Base-by-base conservation (phyloP, 768 basidiomycete species). In the Rhizopogon sp. region DNA sequence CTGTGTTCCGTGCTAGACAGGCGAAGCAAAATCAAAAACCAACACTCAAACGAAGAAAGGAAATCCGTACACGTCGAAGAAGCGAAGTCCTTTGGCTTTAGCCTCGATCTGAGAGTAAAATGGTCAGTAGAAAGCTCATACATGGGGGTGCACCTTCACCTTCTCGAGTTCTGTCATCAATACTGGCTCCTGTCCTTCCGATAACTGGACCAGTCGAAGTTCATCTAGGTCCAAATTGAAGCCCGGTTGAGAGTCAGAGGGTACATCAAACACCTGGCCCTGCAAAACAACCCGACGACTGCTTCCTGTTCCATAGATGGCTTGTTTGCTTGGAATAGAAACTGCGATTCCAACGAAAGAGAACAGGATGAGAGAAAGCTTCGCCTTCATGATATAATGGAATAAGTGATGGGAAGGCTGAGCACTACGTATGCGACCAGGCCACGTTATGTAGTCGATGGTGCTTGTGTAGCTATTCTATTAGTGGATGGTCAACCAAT, bases 81-180 rank as follows among this genome's bases (percentile, higher is more conserved):
- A 95, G 52, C 81, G 86, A 72, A 84, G 63, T 58, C 91, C 91
- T 60, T 80, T 76, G 49, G 84, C 84, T 71, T 89, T 95, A 57
- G 84, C 79, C 63, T 83, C 74, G 57, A 95, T 87, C 91, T 93
- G 60, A 29, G 56, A 37, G 33, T 11, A 41, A 25, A 33, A 39
- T 45, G 37, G 9, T 25, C 3, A 49, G 42, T 17, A 14, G 6
- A 29, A 3, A 45, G n/a, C 11, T 10, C 11, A 52, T n/a, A 33
- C 43, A 5, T 25, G 44, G 11, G 11, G 17, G 45, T 11, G n/a
- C 10, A 37, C 33, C 17, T 60, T 8, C 31, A 88, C 89, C 85
- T 96, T 97, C 62, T 94, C 87, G n/a, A 88, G 72, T 71, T 97
- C 94, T 13, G 92, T 82, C 74, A 93, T 87, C 87, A 83, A 88